Conservation (phyloP, 192 early-diverging fungal genomes). For the Podila horticola region DNA sequence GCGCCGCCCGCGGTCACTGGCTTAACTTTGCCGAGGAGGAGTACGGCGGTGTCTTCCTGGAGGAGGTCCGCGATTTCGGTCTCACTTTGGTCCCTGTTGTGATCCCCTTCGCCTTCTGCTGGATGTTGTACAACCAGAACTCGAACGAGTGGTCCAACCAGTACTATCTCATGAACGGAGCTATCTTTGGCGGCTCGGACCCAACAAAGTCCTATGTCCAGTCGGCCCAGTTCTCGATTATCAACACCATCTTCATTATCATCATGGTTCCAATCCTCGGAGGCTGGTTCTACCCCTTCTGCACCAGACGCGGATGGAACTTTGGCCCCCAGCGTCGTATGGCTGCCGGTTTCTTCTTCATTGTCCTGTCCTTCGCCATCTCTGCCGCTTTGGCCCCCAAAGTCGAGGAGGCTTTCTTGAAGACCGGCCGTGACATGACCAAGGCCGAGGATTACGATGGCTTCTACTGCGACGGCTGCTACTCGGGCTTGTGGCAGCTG, state of each 20-base stretch:
- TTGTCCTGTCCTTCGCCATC: not conserved
- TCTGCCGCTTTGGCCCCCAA: conserved; percentile 30
- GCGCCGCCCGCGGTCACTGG: conserved; percentile 45
- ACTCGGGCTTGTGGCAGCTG: conserved; percentile 51
- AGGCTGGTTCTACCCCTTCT: conserved; percentile 10
- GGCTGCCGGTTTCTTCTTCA: not conserved
- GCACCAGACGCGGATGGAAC: not conserved
- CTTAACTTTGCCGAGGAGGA: conserved; percentile 57
- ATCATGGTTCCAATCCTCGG: conserved; percentile 63
- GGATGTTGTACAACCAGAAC: conserved; percentile 57
- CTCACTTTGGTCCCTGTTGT: conserved; percentile 36
- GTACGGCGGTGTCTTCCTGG: conserved; percentile 45
- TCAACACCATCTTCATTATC: conserved; percentile 63
- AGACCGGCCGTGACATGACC: not conserved
- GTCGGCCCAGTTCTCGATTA: conserved; percentile 19
- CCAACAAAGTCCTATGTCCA: conserved; percentile 16
- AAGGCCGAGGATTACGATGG: conserved; percentile 20
- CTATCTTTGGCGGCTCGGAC: conserved; percentile 28
- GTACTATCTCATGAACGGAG: conserved; percentile 34
- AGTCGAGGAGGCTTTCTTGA: conserved; percentile 25
- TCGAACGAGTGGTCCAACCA: conserved; percentile 52
- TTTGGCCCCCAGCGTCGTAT: conserved; percentile 40
- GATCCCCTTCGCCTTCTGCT: conserved; percentile 41
- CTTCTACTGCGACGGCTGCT: conserved; percentile 33
- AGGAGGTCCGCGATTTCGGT: conserved; percentile 43